Evolutionary conservation across 352 stramenopile species (phyloP).

Genomic region (Globisporangium acanthophoron): DNA sequence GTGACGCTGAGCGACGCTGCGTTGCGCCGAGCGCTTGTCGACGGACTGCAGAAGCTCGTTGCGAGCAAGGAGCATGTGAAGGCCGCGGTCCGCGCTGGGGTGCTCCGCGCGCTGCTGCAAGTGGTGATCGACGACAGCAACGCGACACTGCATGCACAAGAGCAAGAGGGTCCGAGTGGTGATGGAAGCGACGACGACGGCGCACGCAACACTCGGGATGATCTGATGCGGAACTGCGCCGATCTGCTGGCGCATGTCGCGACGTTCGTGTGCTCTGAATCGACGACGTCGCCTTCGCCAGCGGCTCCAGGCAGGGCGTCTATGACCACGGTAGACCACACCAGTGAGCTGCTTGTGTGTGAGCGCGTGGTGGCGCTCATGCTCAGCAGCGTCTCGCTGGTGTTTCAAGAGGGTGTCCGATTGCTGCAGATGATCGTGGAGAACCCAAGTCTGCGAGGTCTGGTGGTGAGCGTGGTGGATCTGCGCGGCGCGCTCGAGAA

Average conservation of each 20-base stretch:
- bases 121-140: constrained; percentile 27
- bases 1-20: constrained; percentile 35
- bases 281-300: neutral
- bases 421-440: constrained; percentile 64
- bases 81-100: constrained; percentile 21
- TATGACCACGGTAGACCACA: neutral
- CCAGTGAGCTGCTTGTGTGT: constrained; percentile 21
- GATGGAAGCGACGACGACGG: constrained; percentile 1
- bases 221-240: constrained; percentile 7
- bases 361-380: constrained; percentile 46
- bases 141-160: neutral
- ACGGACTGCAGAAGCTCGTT: constrained; percentile 23
- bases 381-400: constrained; percentile 47
- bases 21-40: constrained; percentile 26
- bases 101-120: constrained; percentile 44
- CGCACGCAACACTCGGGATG: neutral
- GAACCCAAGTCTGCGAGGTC: constrained; percentile 11
- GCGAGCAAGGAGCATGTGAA: constrained; percentile 49
- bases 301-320: neutral
- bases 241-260: constrained; percentile 10
- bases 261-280: constrained; percentile 10
- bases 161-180: neutral
- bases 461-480: constrained; percentile 32
- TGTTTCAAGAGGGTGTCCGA: constrained; percentile 45
- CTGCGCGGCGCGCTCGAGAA: constrained; percentile 61